Conservation (phyloP, 192 early-diverging fungal genomes). For the Obelidium mucronatum region DNA sequence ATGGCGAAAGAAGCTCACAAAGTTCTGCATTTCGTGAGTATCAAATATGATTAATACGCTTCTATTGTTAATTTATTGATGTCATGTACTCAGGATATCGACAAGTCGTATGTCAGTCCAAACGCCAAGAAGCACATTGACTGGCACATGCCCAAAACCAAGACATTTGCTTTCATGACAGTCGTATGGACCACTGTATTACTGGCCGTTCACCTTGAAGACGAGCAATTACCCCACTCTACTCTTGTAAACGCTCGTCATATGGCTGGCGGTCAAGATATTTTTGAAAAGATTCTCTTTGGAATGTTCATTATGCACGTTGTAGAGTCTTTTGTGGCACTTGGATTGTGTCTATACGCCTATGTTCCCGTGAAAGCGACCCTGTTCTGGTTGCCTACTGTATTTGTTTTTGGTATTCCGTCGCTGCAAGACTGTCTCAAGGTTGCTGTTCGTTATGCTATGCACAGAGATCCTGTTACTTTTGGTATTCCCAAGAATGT, state of each 20-base stretch:
- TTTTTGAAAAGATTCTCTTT: slow-evolving; percentile 2
- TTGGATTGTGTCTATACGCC: slow-evolving; percentile 31
- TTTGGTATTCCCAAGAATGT: slow-evolving; percentile 43
- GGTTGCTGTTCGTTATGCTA: slow-evolving; percentile 26
- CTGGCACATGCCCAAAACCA: slow-evolving; percentile 11
- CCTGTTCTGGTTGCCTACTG: slow-evolving; percentile 34
- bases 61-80: slow-evolving; percentile 10
- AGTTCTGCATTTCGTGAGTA: slow-evolving; percentile 29
- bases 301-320: slow-evolving; percentile 30
- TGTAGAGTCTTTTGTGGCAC: slow-evolving; percentile 16
- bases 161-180: not conserved
- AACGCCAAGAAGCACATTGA: slow-evolving; percentile 5
- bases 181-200: slow-evolving; percentile 22
- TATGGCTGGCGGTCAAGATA: not conserved
- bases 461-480: slow-evolving; percentile 33
- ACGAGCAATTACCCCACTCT: slow-evolving; percentile 30
- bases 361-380: slow-evolving; percentile 10
- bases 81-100: slow-evolving; percentile 29
- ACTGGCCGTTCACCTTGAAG: not conserved
- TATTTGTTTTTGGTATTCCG: slow-evolving; percentile 41
- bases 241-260: not conserved
- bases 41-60: not conserved
- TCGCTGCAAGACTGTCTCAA: slow-evolving; percentile 38
- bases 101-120: slow-evolving; percentile 33
- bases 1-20: slow-evolving; percentile 37